Percentiles rank a stretch among this genome's conserved stretches.
phyloP scores from a whole-genome alignment of 2,329 filamentous ascomycete genomes.

The Colletotrichum viniferum region DNA sequence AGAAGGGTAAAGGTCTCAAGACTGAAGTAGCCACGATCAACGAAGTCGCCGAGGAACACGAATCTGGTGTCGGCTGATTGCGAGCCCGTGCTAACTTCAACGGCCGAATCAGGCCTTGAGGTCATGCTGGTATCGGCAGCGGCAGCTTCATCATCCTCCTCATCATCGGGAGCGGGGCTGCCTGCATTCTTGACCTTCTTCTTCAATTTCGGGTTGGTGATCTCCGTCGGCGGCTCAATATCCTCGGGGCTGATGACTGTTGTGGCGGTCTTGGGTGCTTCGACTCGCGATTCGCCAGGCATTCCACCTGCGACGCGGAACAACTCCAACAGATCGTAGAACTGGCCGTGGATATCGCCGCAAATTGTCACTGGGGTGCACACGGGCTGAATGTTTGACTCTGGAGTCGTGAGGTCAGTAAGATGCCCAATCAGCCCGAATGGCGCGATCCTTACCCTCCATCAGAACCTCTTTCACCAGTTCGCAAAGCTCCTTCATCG shows the following conservation, averaged over 20 bases:
- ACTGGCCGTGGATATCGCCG: constrained; percentile 98
- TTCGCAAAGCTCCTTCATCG: constrained; percentile 99
- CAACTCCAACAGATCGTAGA: constrained; percentile 95
- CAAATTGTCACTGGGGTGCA: constrained; percentile 95
- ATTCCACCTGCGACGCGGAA: constrained; percentile 97
- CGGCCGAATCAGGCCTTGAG: constrained; percentile 35
- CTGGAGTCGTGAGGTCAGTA: constrained; percentile 46
- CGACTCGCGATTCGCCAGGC: constrained; percentile 79
- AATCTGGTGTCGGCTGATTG: constrained; percentile 61
- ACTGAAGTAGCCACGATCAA: constrained; percentile 96
- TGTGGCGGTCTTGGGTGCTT: constrained; percentile 70
- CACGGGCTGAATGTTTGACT: constrained; percentile 99
- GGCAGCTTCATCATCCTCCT: constrained; percentile 53
- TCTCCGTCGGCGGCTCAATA: constrained; percentile 87
- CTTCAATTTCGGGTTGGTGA: constrained; percentile 84
- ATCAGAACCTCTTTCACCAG: constrained; percentile 99
- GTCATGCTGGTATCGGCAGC: constrained; percentile 43
- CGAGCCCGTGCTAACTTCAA: constrained; percentile 37
- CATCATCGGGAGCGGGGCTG: constrained; percentile 51
- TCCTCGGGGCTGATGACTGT: constrained; percentile 87
- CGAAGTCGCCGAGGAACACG: constrained; percentile 83
- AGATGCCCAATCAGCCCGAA: neutral
- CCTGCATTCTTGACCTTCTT: constrained; percentile 79
- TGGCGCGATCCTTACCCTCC: constrained; percentile 69
- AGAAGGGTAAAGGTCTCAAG: constrained; percentile 97